Evolutionary conservation across 768 basidiomycete genomes (phyloP).

Genomic region (Dioszegia hungarica): DNA sequence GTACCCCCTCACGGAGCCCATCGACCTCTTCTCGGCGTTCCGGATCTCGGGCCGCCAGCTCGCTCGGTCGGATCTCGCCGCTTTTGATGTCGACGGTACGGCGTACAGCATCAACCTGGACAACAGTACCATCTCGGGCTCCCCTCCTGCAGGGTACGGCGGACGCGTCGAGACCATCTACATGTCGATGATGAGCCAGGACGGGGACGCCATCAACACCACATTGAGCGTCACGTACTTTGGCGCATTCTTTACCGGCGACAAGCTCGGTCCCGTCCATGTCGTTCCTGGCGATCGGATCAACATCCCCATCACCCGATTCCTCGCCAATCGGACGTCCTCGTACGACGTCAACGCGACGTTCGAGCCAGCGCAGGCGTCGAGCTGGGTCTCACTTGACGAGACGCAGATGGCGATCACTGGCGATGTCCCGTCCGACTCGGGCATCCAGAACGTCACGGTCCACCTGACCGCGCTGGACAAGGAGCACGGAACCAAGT

Average conservation of each 20-base stretch:
- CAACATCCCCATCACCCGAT: slow-evolving; percentile 36
- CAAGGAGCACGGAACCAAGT: neutral
- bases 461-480: neutral
- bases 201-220: slow-evolving; percentile 7
- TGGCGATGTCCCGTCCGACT: neutral
- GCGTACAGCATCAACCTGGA: slow-evolving; percentile 16
- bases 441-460: neutral
- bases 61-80: slow-evolving; percentile 47
- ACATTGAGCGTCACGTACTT: neutral
- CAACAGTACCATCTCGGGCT: slow-evolving; percentile 61
- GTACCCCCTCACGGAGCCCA: slow-evolving; percentile 53
- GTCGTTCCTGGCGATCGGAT: slow-evolving; percentile 3
- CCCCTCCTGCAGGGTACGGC: slow-evolving; percentile 51
- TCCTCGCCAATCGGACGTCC: slow-evolving; percentile 55
- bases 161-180: neutral
- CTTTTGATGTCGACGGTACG: slow-evolving; percentile 53
- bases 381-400: neutral
- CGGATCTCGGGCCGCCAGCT: slow-evolving; percentile 54
- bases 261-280: slow-evolving; percentile 6
- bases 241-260: slow-evolving; percentile 14
- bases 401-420: neutral
- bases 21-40: slow-evolving; percentile 54
- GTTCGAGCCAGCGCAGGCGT: slow-evolving; percentile 54
- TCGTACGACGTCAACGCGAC: slow-evolving; percentile 54
- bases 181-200: neutral